Evolutionary conservation across 2,329 filamentous ascomycete species (phyloP), one percentile per base, ranked within the genome.

Genomic region (Hymenotorrendiella dingleyae): DNA sequence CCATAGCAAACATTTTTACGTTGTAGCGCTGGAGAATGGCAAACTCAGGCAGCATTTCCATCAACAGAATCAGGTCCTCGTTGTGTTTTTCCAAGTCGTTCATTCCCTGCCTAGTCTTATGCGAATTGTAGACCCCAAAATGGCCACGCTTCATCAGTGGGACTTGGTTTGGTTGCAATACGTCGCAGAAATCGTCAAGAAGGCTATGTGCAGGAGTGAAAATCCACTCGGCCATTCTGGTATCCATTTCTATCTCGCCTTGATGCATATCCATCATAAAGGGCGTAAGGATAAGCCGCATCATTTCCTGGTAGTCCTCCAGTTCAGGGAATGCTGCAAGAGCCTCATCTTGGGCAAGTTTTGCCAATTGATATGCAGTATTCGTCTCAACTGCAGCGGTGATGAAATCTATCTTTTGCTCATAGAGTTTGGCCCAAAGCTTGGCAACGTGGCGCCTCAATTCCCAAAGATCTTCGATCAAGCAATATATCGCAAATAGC

Each of bases 351-450:
- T 40, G 27, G 19, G 7, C 32, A 8, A 26, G 37, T 10, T 10
- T 21, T 19, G 37, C 37, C 8, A 40, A 23, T 21, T 46, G 39
- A 21, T 47, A 44, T 8, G 42, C 49, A 9, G 35, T 38, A 17
- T 48, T 48, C 9, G 42, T 50, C 7, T 24, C 34, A 1, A 34
- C 34, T 4, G 49, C 43, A 4, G 42, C 42, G 3, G 44, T 46
- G 10, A 52, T 42, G 3, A 48, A 11, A 28, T 50, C 47, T 3
- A 46, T 30, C 6, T 35, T 32, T 9, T 20, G 20, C 5, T n/a
- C 6, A 8, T 36, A 23, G 33, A 46, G 45, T 9, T 45, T 16
- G 1, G 4, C 12, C 47, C 40, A 52, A n/a, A 37, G 3, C 5
- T 40, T 23, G 11, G 23, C 3, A 2, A 52, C 10, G 17, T 36